Percentiles rank a stretch among this genome's conserved stretches.
phyloP scores from a whole-genome alignment of 1,284 basidiomycete genomes.

The Fomitopsis betulina region DNA sequence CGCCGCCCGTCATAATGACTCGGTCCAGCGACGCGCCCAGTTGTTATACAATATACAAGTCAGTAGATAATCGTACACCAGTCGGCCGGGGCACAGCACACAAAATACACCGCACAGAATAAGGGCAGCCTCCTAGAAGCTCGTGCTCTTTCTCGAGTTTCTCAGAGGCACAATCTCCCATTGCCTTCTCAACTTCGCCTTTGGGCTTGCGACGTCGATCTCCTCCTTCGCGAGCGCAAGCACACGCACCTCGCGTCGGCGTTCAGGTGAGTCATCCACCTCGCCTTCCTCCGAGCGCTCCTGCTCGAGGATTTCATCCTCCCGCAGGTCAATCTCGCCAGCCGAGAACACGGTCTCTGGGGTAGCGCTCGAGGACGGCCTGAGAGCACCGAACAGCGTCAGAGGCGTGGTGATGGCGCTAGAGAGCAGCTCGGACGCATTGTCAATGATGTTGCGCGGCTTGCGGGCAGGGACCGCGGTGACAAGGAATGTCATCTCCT shows the following conservation, averaged over 20 bases:
- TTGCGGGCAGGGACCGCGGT: conserved; percentile 60
- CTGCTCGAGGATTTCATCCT: conserved; percentile 72
- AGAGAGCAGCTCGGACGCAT: conserved; percentile 60
- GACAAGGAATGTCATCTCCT: conserved; percentile 53
- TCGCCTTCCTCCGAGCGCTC: conserved; percentile 73
- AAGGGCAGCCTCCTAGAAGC: not conserved
- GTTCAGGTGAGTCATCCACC: conserved; percentile 65
- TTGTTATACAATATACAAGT: too few relatives aligned
- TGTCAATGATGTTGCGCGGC: conserved; percentile 62
- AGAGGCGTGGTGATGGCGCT: conserved; percentile 47
- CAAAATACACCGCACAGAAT: not conserved
- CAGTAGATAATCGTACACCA: not conserved
- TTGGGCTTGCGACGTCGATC: conserved; percentile 20
- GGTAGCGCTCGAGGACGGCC: conserved; percentile 35
- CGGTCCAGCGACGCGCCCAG: not conserved
- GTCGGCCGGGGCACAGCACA: not conserved
- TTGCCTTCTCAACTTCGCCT: conserved; percentile 29
- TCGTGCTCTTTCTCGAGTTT: conserved; percentile 20
- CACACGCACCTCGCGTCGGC: conserved; percentile 36
- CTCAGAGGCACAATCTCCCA: conserved; percentile 39
- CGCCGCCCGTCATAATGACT: not conserved
- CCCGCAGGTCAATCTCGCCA: conserved; percentile 64
- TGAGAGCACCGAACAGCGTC: conserved; percentile 37
- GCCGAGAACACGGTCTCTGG: conserved; percentile 58
- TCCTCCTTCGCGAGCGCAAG: conserved; percentile 32